Percentiles rank a stretch among this genome's conserved stretches.
These are phyloP conservation scores for Lachnellula arida DNA, from an alignment of 2,329 filamentous ascomycete species.

Conservation along the genomic window DNA sequence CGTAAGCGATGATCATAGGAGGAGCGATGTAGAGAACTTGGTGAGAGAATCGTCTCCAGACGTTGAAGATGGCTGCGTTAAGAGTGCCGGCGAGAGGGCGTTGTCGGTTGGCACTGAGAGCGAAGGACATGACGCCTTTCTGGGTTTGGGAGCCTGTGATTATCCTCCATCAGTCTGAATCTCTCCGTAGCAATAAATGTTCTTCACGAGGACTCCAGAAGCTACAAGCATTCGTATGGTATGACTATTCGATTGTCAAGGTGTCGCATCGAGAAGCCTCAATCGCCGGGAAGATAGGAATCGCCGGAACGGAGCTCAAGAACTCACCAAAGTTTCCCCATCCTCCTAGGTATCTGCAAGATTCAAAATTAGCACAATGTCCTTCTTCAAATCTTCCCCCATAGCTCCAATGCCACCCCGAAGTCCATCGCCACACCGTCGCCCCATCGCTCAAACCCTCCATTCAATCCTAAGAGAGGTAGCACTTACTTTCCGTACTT, in stretches of 20 bases:
- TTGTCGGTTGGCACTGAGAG: constrained; percentile 82
- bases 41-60: constrained; percentile 75
- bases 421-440: constrained; percentile 5
- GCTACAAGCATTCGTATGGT: not conserved
- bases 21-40: constrained; percentile 90
- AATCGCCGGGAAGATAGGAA: not conserved
- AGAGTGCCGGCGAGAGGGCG: constrained; percentile 73
- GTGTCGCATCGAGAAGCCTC: not conserved
- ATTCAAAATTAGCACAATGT: constrained; percentile 19
- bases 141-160: constrained; percentile 52
- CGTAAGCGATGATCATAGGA: constrained; percentile 73
- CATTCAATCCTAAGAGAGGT: not conserved
- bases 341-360: constrained; percentile 29
- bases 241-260: not conserved
- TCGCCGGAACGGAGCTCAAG: constrained; percentile 6
- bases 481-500: constrained; percentile 34
- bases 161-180: constrained; percentile 23
- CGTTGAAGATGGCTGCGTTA: constrained; percentile 91
- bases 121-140: constrained; percentile 65
- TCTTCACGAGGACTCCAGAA: not conserved
- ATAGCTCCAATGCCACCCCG: constrained; percentile 8
- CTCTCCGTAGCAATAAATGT: not conserved
- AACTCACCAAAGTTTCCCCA: constrained; percentile 34
- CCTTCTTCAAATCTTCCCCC: not conserved
- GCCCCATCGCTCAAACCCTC: constrained; percentile 11